A percentile compares a stretch with the other conserved stretches of the same genome.
Conservation (phyloP, 352 stramenopile species). For the Phytopythium sindhum region DNA sequence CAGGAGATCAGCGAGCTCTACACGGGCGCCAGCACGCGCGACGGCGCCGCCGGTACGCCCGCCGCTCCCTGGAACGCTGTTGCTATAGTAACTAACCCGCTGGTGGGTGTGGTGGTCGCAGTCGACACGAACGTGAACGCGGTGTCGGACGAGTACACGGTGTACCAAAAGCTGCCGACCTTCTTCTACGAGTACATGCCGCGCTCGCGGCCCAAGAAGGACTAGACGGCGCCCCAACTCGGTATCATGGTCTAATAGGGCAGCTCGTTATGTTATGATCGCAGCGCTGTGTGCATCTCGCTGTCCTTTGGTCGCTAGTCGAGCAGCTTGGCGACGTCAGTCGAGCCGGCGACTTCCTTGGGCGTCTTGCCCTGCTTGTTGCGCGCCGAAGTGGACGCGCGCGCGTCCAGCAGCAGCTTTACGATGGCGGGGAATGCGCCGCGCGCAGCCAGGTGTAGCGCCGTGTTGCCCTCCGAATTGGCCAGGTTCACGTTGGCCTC, state of each 20-base stretch:
- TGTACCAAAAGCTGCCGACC: constrained; percentile 83
- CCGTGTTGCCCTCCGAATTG: constrained; percentile 81
- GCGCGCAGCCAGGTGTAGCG: constrained; percentile 77
- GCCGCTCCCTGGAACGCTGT: too few species aligned
- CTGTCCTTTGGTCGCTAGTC: constrained; percentile 14
- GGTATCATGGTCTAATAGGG: not conserved
- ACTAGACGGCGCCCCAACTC: constrained; percentile 10
- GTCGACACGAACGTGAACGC: constrained; percentile 61
- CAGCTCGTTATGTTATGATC: not conserved
- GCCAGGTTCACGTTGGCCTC: constrained; percentile 59
- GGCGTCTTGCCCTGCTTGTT: constrained; percentile 84
- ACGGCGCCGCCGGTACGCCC: constrained; percentile 22
- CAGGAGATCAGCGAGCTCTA: constrained; percentile 85
- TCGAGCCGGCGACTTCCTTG: constrained; percentile 59
- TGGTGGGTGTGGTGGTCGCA: constrained; percentile 37
- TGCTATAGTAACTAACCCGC: constrained; percentile 23
- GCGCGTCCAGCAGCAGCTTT: constrained; percentile 54
- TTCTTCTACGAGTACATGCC: constrained; percentile 89
- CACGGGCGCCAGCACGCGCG: constrained; percentile 27
- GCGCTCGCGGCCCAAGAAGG: constrained; percentile 49
- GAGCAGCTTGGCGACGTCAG: constrained; percentile 63
- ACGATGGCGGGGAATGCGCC: constrained; percentile 79
- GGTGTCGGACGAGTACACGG: constrained; percentile 74
- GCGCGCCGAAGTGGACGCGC: constrained; percentile 32
- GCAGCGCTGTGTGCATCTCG: not conserved